Evolutionary conservation across 2,329 filamentous ascomycete genomes (phyloP).

Genomic region (Ophiostoma pallidulum): DNA sequence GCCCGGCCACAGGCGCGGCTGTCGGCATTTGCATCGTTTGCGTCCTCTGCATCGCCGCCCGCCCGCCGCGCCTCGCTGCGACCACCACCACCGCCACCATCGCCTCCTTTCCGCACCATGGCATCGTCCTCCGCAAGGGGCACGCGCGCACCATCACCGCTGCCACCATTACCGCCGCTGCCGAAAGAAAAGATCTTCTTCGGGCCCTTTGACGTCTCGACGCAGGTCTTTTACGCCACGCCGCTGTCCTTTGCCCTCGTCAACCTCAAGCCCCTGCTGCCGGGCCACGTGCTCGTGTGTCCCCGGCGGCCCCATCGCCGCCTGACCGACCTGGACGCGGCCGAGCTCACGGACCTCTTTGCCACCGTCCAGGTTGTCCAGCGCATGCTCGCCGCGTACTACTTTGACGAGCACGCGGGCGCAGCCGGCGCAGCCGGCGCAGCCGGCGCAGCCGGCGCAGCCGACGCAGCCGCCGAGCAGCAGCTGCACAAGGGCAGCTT

Average conservation of each 20-base stretch:
- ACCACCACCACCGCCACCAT: background rate
- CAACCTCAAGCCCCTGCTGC: constrained; percentile 89
- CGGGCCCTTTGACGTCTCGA: constrained; percentile 65
- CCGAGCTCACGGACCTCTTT: constrained; percentile 76
- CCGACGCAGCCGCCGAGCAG: constrained; percentile 5
- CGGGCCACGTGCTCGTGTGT: constrained; percentile 87
- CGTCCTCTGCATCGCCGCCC: too few species aligned
- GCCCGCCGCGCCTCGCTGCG: background rate
- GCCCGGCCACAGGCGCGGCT: background rate
- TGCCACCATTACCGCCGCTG: background rate
- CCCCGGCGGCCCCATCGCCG: constrained; percentile 60
- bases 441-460: background rate
- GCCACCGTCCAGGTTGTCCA: constrained; percentile 75
- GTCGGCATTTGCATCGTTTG: too few species aligned
- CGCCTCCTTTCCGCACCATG: background rate
- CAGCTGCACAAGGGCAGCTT: constrained; percentile 48
- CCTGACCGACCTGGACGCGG: constrained; percentile 60
- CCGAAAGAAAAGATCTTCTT: constrained; percentile 46
- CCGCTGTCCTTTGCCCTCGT: constrained; percentile 77
- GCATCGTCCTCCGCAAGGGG: background rate
- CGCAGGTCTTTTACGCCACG: constrained; percentile 84
- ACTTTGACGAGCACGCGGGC: constrained; percentile 31
- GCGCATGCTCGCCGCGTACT: constrained; percentile 56
- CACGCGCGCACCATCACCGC: background rate
- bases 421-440: background rate